These are phyloP conservation scores for Hawksworthiomyces lignivorus DNA, from an alignment of 2,329 filamentous ascomycete genomes.

Conservation along the genomic window DNA sequence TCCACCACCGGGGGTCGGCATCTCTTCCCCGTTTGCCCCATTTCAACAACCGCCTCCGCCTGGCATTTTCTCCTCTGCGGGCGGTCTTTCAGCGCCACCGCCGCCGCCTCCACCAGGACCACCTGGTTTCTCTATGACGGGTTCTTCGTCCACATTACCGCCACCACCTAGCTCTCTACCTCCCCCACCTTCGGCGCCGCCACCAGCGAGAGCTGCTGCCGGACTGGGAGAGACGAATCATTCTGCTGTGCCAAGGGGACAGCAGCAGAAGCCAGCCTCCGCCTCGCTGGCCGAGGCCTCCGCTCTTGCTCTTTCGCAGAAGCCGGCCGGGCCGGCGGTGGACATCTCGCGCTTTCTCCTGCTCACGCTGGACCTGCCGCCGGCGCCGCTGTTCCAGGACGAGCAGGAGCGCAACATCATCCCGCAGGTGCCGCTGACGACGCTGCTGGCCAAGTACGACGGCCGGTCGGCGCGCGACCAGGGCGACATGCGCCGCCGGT, in stretches of 20 bases:
- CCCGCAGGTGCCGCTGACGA: constrained; percentile 76
- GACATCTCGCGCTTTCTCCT: constrained; percentile 78
- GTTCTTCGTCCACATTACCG: neutral
- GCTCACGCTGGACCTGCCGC: constrained; percentile 84
- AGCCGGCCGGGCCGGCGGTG: constrained; percentile 60
- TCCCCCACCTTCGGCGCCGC: neutral
- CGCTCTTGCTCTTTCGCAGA: too few species aligned
- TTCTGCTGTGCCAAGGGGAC: too few species aligned
- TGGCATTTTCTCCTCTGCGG: neutral
- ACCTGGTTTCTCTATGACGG: neutral
- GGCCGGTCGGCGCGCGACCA: constrained; percentile 81
- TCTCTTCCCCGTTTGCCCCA: neutral
- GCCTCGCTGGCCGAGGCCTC: too few species aligned
- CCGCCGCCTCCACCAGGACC: constrained; percentile 4
- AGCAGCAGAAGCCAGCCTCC: neutral
- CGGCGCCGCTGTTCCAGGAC: constrained; percentile 92
- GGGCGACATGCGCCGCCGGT: constrained; percentile 78
- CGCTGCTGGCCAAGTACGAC: constrained; percentile 87
- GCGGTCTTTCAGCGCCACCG: neutral
- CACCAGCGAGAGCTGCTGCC: too few species aligned
- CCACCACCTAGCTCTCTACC: neutral
- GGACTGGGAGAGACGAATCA: too few species aligned
- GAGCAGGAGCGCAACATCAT: constrained; percentile 94
- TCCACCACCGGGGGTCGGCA: constrained; percentile 8
- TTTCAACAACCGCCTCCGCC: constrained; percentile 6